phyloP scores from a whole-genome alignment of 768 basidiomycete species.

The Bullera alba region DNA sequence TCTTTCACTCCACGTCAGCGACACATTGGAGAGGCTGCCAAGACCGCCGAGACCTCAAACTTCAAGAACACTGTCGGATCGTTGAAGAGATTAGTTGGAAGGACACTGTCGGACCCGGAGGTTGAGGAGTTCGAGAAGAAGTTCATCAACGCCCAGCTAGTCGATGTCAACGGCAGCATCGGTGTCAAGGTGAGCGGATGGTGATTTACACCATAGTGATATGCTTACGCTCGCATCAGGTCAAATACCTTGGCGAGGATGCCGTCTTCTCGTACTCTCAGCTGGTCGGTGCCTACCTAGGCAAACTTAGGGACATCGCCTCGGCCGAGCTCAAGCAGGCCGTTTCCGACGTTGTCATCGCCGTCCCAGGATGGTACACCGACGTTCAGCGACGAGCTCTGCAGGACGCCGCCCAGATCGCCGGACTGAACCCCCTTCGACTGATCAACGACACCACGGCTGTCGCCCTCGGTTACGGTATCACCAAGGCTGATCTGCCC shows the following conservation, averaged over 20 bases:
- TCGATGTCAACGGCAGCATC: conserved; percentile 74
- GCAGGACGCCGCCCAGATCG: conserved; percentile 81
- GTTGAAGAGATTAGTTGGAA: conserved; percentile 82
- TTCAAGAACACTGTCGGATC: conserved; percentile 95
- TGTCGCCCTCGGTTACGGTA: conserved; percentile 92
- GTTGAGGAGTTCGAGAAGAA: conserved; percentile 73
- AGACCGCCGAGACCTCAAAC: conserved; percentile 96
- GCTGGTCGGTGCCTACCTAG: conserved; percentile 82
- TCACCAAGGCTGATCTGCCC: conserved; percentile 96
- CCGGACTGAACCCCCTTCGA: conserved; percentile 81
- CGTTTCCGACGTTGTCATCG: conserved; percentile 88
- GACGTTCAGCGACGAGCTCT: conserved; percentile 85
- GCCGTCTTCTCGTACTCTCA: conserved; percentile 78
- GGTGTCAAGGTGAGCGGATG: conserved; percentile 68
- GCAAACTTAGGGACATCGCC: conserved; percentile 82
- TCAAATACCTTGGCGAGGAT: conserved; percentile 78
- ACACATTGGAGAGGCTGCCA: conserved; percentile 86
- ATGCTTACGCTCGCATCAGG: conserved; percentile 51
- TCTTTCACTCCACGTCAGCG: conserved; percentile 90
- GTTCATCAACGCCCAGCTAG: conserved; percentile 77
- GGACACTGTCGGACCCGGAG: conserved; percentile 71
- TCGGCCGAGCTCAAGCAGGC: conserved; percentile 73
- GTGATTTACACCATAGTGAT: not conserved
- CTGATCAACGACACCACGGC: conserved; percentile 97
- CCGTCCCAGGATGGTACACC: conserved; percentile 95